These are phyloP conservation scores for Trichoderma endophyticum DNA, from an alignment of 2,329 filamentous ascomycete genomes.

Conservation along the genomic window DNA sequence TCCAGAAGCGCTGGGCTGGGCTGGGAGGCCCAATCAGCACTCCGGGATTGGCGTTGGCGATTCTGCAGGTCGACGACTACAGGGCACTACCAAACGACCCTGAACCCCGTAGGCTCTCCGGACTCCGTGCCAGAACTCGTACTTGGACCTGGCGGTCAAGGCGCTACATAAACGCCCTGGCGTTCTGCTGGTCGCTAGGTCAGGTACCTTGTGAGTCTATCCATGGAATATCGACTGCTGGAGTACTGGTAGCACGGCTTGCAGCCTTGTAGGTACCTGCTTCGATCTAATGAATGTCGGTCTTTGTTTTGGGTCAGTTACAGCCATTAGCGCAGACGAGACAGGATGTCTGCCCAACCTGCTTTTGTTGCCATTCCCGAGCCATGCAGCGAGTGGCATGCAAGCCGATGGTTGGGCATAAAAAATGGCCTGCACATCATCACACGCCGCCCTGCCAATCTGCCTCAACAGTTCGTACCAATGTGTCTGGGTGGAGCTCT, in stretches of 20 bases:
- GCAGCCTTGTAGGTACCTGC: slow-evolving; percentile 11
- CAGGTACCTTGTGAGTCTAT: neutral
- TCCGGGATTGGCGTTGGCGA: slow-evolving; percentile 3
- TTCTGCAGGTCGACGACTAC: slow-evolving; percentile 1
- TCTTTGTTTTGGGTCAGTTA: neutral
- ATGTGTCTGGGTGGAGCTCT: slow-evolving; percentile 2
- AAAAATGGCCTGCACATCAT: slow-evolving; percentile 15
- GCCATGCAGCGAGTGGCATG: neutral
- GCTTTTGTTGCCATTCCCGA: slow-evolving; percentile 2
- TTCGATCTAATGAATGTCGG: slow-evolving; percentile 2
- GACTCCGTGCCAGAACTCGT: neutral
- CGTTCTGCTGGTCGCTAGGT: neutral
- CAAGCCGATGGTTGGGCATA: slow-evolving; percentile 14
- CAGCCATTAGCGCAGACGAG: neutral
- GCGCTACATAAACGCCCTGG: slow-evolving; percentile 12
- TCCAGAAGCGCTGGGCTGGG: neutral
- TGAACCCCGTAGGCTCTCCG: neutral
- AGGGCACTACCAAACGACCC: neutral
- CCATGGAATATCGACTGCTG: no score
- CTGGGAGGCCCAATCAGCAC: slow-evolving; percentile 2
- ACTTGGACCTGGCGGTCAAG: slow-evolving; percentile 2
- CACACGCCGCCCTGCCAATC: neutral
- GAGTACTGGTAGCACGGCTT: neutral
- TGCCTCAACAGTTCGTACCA: slow-evolving; percentile 15
- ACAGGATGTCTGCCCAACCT: slow-evolving; percentile 5